Conservation (phyloP, 768 basidiomycete species). For the Pleurotus salmoneostramineus region DNA sequence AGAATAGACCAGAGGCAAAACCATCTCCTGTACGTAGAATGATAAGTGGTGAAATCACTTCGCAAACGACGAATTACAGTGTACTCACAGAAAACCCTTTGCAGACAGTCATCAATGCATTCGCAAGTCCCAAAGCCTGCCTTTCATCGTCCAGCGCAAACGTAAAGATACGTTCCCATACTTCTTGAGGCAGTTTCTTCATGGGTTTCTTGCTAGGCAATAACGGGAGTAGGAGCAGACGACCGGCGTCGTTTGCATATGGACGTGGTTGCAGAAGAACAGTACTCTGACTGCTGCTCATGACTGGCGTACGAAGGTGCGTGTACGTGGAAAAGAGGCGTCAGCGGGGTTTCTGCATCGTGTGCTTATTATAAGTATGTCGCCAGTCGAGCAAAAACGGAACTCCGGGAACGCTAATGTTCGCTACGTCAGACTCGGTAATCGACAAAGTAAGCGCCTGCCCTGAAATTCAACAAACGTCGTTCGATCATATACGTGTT, state of each 20-base stretch:
- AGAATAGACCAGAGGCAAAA: slow-evolving; percentile 65
- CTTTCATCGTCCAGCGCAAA: slow-evolving; percentile 27
- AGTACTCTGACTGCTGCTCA: slow-evolving; percentile 31
- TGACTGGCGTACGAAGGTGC: background rate
- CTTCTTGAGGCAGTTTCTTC: slow-evolving; percentile 60
- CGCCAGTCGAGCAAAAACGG: background rate
- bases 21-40: slow-evolving; percentile 45
- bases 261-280: slow-evolving; percentile 68
- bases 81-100: slow-evolving; percentile 40
- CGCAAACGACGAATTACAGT: background rate
- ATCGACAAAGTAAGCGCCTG: background rate
- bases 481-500: too few species aligned
- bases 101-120: slow-evolving; percentile 38
- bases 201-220: slow-evolving; percentile 50
- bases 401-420: slow-evolving; percentile 2
- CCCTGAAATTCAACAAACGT: too few species aligned
- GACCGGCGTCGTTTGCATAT: slow-evolving; percentile 54
- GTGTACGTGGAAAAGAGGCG: background rate
- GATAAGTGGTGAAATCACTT: background rate
- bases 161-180: slow-evolving; percentile 65
- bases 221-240: slow-evolving; percentile 64
- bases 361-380: background rate
- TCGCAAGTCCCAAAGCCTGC: slow-evolving; percentile 15
- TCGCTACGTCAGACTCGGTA: background rate
- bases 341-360: background rate